Percentiles rank a stretch among this genome's conserved stretches.
These are phyloP conservation scores for Scopulariopsis brevicaulis DNA, from an alignment of 2,329 filamentous ascomycete genomes.

Conservation along the genomic window DNA sequence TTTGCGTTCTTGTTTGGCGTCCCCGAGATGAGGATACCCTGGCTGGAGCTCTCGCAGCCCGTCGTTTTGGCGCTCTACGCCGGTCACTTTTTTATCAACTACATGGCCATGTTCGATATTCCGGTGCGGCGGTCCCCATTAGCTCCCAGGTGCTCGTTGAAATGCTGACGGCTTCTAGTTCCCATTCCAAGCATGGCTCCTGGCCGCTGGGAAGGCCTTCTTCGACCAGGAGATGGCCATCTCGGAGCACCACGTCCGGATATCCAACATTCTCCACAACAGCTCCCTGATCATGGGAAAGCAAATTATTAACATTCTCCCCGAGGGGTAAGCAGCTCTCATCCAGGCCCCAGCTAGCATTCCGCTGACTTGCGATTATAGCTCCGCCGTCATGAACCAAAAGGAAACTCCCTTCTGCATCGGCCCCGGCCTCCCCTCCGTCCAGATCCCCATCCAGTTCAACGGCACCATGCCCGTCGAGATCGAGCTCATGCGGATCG, in stretches of 20 bases:
- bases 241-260: constrained; percentile 86
- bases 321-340: constrained; percentile 58
- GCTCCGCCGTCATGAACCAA: constrained; percentile 79
- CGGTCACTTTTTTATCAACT: constrained; percentile 61
- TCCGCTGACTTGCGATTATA: constrained; percentile 18
- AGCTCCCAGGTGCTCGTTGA: not conserved
- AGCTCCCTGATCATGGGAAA: constrained; percentile 88
- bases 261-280: constrained; percentile 80
- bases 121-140: constrained; percentile 37
- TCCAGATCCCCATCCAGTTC: constrained; percentile 73
- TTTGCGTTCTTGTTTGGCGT: constrained; percentile 78
- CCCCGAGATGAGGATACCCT: constrained; percentile 82
- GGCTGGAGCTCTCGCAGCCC: constrained; percentile 81
- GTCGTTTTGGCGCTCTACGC: constrained; percentile 62
- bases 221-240: constrained; percentile 91
- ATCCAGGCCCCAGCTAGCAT: not conserved
- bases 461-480: constrained; percentile 85
- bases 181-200: constrained; percentile 62
- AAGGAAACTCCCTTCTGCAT: constrained; percentile 74
- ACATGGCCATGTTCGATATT: constrained; percentile 87
- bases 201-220: constrained; percentile 65
- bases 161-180: constrained; percentile 31
- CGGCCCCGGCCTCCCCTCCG: constrained; percentile 46
- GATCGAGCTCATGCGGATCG: constrained; percentile 79
- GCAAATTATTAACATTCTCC: constrained; percentile 94